Evolutionary conservation across 306 rosid species (phyloP), one percentile per base, ranked within the genome.

Genomic region (Citrullus mucosospermus): DNA sequence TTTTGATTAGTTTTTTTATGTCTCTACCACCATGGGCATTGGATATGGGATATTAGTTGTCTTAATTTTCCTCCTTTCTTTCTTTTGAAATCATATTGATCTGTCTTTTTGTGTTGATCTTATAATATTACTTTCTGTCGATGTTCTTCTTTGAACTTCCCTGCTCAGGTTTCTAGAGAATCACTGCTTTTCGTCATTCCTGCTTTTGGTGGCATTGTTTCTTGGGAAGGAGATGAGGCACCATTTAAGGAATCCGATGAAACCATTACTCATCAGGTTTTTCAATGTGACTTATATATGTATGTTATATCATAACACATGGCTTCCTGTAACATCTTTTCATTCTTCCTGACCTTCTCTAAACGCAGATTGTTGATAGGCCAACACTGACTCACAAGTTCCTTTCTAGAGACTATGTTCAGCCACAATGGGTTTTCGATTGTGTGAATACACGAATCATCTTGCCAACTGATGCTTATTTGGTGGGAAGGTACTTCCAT

Each of bases 391-490:
- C 87, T 50, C 97, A 88, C 81, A 87, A 81, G 83, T 88, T 88
- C 71, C 89, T 83, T 73, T 86, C 93, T 25, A 91, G 98, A 77
- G 93, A 88, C 70, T 95, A 95, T 81, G 91, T 91, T 80, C 98
- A 95, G 87, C 98, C 98, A 18, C 98, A 95, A 70, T 95, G 98
- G 98, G 76, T 95, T 56, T 95, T 63, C 86, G 98, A 92, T 77
- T 91, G 87, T 84, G 85, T 95, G 63, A 95, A 95, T 85, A 94
- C 96, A 14, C 84, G 87, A 5, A 86, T 90, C 46, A 84, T 95
- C 86, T 85, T 95, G 82, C 97, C 98, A 20, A 85, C 89, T 11
- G 92, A 79, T 39, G 90, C 32, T 62, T 95, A 95, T 85, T 38
- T 85, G 88, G 97, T 84, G 3, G 98, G 97, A 86, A 92, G 93